phyloP scores from a whole-genome alignment of 768 basidiomycete species.

The Leccinellum luteum region DNA sequence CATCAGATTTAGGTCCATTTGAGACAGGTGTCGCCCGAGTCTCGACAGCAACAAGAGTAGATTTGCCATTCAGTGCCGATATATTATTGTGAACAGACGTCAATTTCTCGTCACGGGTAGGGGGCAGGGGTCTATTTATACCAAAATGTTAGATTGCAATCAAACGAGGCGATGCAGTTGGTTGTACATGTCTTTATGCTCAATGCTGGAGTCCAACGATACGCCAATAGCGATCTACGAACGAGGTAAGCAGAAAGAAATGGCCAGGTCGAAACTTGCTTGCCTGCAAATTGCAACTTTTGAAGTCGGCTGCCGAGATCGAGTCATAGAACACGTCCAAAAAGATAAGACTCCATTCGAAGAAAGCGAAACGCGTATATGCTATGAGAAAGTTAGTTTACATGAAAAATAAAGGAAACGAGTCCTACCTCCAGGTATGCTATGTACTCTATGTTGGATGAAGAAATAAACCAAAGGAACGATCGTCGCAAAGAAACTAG shows the following conservation, averaged over 20 bases:
- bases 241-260: not conserved
- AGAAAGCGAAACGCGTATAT: constrained; percentile 82
- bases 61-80: constrained; percentile 1
- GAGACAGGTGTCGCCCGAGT: not conserved
- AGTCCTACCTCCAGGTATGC: constrained; percentile 69
- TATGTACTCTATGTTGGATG: constrained; percentile 79
- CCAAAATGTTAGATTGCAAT: constrained; percentile 21
- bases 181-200: constrained; percentile 44
- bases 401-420: not conserved
- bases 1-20: not conserved
- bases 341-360: constrained; percentile 83
- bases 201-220: constrained; percentile 21
- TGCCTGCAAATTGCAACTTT: constrained; percentile 52
- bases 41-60: not conserved
- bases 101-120: constrained; percentile 7
- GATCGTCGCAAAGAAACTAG: constrained; percentile 69
- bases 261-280: constrained; percentile 8
- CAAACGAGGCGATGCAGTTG: constrained; percentile 39
- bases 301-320: constrained; percentile 58
- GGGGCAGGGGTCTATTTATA: constrained; percentile 19
- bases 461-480: constrained; percentile 81
- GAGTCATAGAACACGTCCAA: constrained; percentile 75
- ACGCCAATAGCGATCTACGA: constrained; percentile 27
- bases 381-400: constrained; percentile 43
- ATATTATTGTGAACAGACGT: not conserved